phyloP scores from a whole-genome alignment of 1,284 basidiomycete species.

The Waitea zeae region DNA sequence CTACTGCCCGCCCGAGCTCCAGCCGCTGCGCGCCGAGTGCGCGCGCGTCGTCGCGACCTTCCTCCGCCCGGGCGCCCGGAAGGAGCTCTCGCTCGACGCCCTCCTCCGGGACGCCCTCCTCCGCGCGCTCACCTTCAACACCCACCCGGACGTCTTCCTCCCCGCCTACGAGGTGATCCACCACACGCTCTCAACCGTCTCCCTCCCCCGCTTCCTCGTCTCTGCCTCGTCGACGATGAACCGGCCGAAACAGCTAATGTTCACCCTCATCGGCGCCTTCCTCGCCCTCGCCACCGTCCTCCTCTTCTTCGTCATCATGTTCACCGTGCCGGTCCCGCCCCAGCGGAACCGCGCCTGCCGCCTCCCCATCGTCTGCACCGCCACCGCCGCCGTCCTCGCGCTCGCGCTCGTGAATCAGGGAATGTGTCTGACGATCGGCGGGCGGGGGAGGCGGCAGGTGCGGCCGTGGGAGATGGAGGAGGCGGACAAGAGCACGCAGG shows the following conservation, averaged over 20 bases:
- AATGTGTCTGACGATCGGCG: too few species aligned
- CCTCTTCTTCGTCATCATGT: too few species aligned
- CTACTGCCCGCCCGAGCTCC: conserved; percentile 4
- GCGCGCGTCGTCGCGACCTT: conserved; percentile 19
- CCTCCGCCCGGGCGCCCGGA: conserved; percentile 15
- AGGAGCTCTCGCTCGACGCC: conserved; percentile 18
- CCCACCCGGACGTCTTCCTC: conserved; percentile 22
- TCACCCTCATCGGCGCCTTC: conserved; percentile 13
- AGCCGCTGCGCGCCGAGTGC: conserved; percentile 17
- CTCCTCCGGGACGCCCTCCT: conserved; percentile 16
- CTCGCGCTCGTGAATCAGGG: too few species aligned
- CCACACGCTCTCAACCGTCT: conserved; percentile 13
- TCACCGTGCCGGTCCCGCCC: too few species aligned
- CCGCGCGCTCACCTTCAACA: conserved; percentile 14
- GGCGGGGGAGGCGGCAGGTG: too few species aligned
- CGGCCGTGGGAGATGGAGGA: too few species aligned
- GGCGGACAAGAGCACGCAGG: too few species aligned
- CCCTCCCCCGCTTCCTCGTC: conserved; percentile 16
- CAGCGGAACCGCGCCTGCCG: too few species aligned
- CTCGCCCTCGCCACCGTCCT: too few species aligned
- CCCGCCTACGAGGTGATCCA: conserved; percentile 18
- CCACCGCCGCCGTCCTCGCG: too few species aligned
- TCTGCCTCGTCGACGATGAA: conserved; percentile 18
- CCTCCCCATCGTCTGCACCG: too few species aligned
- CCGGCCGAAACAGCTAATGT: conserved; percentile 19